Evolutionary conservation across 164 flowering plant genomes (phyloP), one percentile per base, ranked within the genome.

Genomic region (Nelumbo lutea): DNA sequence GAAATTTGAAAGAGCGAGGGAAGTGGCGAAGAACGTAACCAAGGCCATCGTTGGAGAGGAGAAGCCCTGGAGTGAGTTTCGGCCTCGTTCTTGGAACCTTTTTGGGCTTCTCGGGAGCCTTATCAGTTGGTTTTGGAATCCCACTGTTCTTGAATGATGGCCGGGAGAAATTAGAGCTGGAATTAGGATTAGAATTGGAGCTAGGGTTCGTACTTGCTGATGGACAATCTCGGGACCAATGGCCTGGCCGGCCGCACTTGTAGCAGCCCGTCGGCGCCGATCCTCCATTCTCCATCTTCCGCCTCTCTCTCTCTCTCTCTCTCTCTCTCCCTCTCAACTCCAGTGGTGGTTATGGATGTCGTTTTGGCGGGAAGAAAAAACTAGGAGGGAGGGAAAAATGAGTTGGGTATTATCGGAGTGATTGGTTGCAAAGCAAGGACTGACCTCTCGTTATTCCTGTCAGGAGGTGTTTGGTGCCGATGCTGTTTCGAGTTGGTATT

Each of bases 231-330:
- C 99, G 91, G 0, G 97, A 87, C 98, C 98, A 95, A 78, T 95
- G 98, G 44, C 98, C 98, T 1, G 98, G 97, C 1, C 90, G 86
- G 39, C 98, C 98, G 79, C 98, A 95, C 77, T 92, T 95, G 88
- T 78, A 95, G 81, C 98, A 95, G 1, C 98, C 98, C 0, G 98
- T 91, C 0, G 97, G 88, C 2, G 85, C 83, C 6, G 83, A 76
- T 48, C 74, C 78, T 57, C 80, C 63, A 14, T 62, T 76, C 76
- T 79, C 79, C 82, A 77, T 79, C 9, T 61, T 64, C 1, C 1
- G 0, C 6, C 39, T 9, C 64, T 15, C 15, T 63, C 72, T 52
- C 51, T 50, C 60, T 53, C 51, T 61, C 66, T n/a, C 70, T 11
- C 47, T 1, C 42, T 15, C 5, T 9, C 70, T 67, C 10, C 55